Conservation (phyloP, 768 basidiomycete genomes). For the Russula foetens region DNA sequence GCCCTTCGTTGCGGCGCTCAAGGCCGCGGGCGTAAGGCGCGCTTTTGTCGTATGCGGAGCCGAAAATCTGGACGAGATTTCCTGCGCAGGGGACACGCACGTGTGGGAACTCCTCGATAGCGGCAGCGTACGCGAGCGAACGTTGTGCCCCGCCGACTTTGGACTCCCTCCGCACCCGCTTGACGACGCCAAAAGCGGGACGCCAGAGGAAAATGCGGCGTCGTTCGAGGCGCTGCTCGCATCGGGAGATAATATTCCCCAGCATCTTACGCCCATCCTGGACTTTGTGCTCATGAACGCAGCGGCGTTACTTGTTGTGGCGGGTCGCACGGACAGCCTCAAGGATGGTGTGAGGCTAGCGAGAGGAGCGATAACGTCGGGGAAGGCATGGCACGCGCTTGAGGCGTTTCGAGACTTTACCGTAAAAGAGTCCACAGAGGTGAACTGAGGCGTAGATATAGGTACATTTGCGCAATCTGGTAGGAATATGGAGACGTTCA, state of each 20-base stretch:
- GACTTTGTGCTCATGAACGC: slow-evolving; percentile 91
- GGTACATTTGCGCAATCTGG: background rate
- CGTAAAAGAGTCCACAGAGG: slow-evolving; percentile 1
- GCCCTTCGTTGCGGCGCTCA: slow-evolving; percentile 71
- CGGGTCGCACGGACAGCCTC: slow-evolving; percentile 64
- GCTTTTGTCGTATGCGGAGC: slow-evolving; percentile 91
- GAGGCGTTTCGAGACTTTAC: slow-evolving; percentile 9
- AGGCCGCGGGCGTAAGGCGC: slow-evolving; percentile 65
- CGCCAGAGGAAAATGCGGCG: slow-evolving; percentile 73
- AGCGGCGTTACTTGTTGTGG: slow-evolving; percentile 78
- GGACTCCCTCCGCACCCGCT: slow-evolving; percentile 70
- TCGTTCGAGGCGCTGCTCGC: slow-evolving; percentile 60
- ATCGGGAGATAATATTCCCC: slow-evolving; percentile 47
- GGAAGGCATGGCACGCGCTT: slow-evolving; percentile 34
- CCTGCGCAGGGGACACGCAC: slow-evolving; percentile 83
- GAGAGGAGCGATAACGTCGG: slow-evolving; percentile 47
- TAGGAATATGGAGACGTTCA: background rate
- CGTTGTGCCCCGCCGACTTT: slow-evolving; percentile 66
- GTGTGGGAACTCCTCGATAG: slow-evolving; percentile 69
- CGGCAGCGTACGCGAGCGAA: slow-evolving; percentile 52
- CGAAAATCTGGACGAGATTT: slow-evolving; percentile 91
- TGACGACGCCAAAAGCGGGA: slow-evolving; percentile 57
- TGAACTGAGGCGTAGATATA: background rate
- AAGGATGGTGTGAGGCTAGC: slow-evolving; percentile 67
- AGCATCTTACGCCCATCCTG: slow-evolving; percentile 50